Evolutionary conservation across 495 filamentous ascomycete genomes (phyloP).

Genomic region (Xylaria grammica): DNA sequence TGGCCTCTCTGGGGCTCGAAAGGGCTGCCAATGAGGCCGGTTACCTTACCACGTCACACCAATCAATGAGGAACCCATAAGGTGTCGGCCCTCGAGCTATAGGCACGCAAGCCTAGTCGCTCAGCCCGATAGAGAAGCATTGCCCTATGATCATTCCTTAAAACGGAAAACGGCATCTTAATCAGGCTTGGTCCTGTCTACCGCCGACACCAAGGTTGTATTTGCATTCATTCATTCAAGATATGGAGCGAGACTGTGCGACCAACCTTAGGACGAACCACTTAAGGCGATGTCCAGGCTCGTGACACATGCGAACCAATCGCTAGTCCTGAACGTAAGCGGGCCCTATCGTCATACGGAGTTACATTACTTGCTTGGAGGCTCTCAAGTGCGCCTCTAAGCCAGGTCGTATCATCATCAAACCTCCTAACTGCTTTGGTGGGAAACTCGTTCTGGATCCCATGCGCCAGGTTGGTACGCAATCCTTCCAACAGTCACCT

Average conservation of each 20-base stretch:
- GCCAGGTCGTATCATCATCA: constrained; percentile 2
- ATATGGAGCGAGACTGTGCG: constrained; percentile 21
- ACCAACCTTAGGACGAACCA: constrained; percentile 23
- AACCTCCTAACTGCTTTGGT: constrained; percentile 7
- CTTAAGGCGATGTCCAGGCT: constrained; percentile 22
- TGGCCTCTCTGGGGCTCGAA: constrained; percentile 7
- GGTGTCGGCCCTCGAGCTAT: constrained; percentile 12
- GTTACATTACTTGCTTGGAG: constrained; percentile 24
- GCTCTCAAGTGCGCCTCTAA: constrained; percentile 17
- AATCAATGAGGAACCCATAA: constrained; percentile 19
- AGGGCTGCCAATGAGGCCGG: constrained; percentile 12
- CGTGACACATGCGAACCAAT: constrained; percentile 24
- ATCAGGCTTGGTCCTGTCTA: constrained; percentile 18
- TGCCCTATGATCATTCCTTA: constrained; percentile 20
- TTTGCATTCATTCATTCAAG: constrained; percentile 17
- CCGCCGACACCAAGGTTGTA: constrained; percentile 22
- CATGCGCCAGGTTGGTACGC: constrained; percentile 7
- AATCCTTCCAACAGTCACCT: constrained; percentile 4
- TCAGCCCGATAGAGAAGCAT: constrained; percentile 23
- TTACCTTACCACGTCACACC: constrained; percentile 15
- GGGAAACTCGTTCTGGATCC: constrained; percentile 1
- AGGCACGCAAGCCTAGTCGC: constrained; percentile 12
- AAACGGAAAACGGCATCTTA: constrained; percentile 22
- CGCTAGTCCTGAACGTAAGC: constrained; percentile 8
- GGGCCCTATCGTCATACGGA: constrained; percentile 24